Percentiles rank a stretch among this genome's conserved stretches.
phyloP scores from a whole-genome alignment of 352 stramenopile species.

The Globisporangium splendens region DNA sequence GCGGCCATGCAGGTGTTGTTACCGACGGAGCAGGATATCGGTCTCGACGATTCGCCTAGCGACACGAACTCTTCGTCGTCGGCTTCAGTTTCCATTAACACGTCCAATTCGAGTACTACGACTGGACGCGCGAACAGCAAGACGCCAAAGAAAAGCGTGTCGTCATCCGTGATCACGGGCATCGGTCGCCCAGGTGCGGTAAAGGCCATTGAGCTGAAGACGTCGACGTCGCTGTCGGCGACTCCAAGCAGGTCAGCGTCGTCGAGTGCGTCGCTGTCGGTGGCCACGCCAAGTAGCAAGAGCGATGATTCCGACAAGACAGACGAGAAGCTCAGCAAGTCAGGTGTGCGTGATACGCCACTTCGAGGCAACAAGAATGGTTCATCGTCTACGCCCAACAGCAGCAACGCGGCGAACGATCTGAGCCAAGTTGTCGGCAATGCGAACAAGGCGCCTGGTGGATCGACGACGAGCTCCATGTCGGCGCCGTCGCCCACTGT shows the following conservation, averaged over 20 bases:
- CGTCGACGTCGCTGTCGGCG: slow-evolving; percentile 41
- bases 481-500: slow-evolving; percentile 35
- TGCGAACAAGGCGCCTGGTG: slow-evolving; percentile 7
- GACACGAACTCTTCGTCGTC: slow-evolving; percentile 12
- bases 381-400: slow-evolving; percentile 11
- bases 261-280: slow-evolving; percentile 13
- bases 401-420: slow-evolving; percentile 19
- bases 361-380: slow-evolving; percentile 43
- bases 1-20: slow-evolving; percentile 68
- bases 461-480: slow-evolving; percentile 14
- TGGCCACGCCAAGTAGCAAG: slow-evolving; percentile 39
- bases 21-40: slow-evolving; percentile 68
- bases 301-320: slow-evolving; percentile 41
- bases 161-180: slow-evolving; percentile 53
- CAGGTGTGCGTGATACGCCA: slow-evolving; percentile 35
- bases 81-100: neutral
- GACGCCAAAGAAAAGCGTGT: slow-evolving; percentile 67
- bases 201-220: slow-evolving; percentile 81
- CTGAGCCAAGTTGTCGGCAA: slow-evolving; percentile 1
- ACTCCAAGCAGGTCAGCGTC: slow-evolving; percentile 45
- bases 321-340: slow-evolving; percentile 47
- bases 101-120: slow-evolving; percentile 7
- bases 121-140: slow-evolving; percentile 29
- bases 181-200: slow-evolving; percentile 70
- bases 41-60: slow-evolving; percentile 42